phyloP scores from a whole-genome alignment of 2,329 filamentous ascomycete species.

The Fusarium nisikadoi region DNA sequence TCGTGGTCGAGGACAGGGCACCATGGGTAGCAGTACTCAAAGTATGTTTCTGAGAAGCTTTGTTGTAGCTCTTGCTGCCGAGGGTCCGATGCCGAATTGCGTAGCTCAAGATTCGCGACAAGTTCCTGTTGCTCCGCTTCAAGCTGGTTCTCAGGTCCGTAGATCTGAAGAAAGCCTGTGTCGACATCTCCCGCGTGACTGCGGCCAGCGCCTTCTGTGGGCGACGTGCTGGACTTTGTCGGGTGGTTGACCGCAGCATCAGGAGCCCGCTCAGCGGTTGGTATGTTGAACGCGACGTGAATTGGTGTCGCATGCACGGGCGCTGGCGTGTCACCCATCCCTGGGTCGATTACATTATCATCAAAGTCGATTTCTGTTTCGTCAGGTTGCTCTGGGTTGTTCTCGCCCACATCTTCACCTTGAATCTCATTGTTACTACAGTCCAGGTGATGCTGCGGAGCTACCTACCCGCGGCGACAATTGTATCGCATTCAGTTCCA shows the following conservation, averaged over 20 bases:
- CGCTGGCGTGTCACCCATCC: slow-evolving; percentile 4
- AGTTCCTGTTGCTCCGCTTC: slow-evolving; percentile 46
- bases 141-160: slow-evolving; percentile 48
- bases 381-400: neutral
- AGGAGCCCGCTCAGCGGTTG: neutral
- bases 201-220: slow-evolving; percentile 30
- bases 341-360: neutral
- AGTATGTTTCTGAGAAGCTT: slow-evolving; percentile 56
- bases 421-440: neutral
- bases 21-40: slow-evolving; percentile 55
- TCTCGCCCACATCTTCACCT: neutral
- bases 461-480: neutral
- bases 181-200: slow-evolving; percentile 49
- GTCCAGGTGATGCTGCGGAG: fast-evolving
- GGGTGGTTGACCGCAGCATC: neutral
- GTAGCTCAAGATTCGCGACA: slow-evolving; percentile 42
- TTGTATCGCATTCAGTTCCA: neutral
- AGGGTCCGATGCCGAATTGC: slow-evolving; percentile 29
- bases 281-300: neutral
- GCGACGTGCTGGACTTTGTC: slow-evolving; percentile 32
- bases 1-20: slow-evolving; percentile 53
- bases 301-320: neutral
- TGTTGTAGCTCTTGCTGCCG: slow-evolving; percentile 47
- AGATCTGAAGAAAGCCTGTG: slow-evolving; percentile 50
- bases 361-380: neutral